These are phyloP conservation scores for Castanospermum australe DNA, from an alignment of 306 rosid genomes.

Conservation along the genomic window DNA sequence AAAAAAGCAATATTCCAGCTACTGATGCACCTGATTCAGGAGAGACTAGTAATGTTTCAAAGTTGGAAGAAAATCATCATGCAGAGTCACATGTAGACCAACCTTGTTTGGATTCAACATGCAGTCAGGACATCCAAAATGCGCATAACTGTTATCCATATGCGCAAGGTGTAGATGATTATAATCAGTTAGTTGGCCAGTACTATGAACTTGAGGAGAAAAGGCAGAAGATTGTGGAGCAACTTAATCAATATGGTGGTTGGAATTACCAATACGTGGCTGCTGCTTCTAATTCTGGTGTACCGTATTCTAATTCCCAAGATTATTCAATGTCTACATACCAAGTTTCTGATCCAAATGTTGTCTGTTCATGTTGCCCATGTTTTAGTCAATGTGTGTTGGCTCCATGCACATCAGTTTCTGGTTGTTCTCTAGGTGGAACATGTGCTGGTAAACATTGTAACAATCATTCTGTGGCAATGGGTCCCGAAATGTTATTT, in stretches of 20 bases:
- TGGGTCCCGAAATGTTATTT: constrained; percentile 35
- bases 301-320: constrained; percentile 34
- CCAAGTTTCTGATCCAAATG: constrained; percentile 51
- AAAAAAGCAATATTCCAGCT: constrained; percentile 29
- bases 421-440: constrained; percentile 43
- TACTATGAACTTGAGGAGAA: constrained; percentile 88
- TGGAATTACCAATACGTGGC: constrained; percentile 52
- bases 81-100: constrained; percentile 32
- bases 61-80: constrained; percentile 39
- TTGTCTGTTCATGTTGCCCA: constrained; percentile 54
- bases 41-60: constrained; percentile 34
- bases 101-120: constrained; percentile 35
- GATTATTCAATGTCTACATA: constrained; percentile 37
- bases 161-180: constrained; percentile 45
- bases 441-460: constrained; percentile 41
- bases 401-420: constrained; percentile 42
- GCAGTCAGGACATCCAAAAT: constrained; percentile 28
- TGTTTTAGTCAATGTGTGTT: constrained; percentile 37
- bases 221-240: constrained; percentile 68
- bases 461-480: constrained; percentile 32
- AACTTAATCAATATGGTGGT: constrained; percentile 65
- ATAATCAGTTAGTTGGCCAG: constrained; percentile 55
- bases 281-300: constrained; percentile 38
- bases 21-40: constrained; percentile 29
- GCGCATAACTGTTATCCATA: constrained; percentile 35